Evolutionary conservation across 305 asterid genomes (phyloP).

Genomic region (Fraxinus floribunda): DNA sequence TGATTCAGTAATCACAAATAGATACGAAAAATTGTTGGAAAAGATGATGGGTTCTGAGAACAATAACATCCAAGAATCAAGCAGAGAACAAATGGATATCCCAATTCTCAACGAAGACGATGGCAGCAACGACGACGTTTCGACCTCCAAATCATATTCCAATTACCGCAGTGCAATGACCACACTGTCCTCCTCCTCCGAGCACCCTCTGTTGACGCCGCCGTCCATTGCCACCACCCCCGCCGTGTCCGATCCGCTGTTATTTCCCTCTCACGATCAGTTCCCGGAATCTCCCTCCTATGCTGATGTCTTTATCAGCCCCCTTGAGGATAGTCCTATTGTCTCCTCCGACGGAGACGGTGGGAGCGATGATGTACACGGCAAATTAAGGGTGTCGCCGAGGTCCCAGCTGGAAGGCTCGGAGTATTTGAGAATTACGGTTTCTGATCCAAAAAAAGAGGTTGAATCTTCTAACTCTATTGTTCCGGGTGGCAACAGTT

Average conservation of each 20-base stretch:
- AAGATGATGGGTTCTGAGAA: not conserved
- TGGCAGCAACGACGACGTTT: conserved; percentile 37
- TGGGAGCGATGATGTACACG: conserved; percentile 26
- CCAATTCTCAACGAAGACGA: conserved; percentile 33
- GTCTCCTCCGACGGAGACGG: conserved; percentile 39
- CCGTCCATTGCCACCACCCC: conserved; percentile 38
- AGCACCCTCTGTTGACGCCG: conserved; percentile 45
- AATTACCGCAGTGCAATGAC: conserved; percentile 71
- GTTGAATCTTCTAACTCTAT: conserved; percentile 65
- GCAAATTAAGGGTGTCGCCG: conserved; percentile 29
- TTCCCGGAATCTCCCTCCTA: conserved; percentile 49
- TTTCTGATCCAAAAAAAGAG: conserved; percentile 85
- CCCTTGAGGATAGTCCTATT: conserved; percentile 32
- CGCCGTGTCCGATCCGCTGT: conserved; percentile 61
- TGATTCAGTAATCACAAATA: not conserved
- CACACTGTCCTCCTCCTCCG: conserved; percentile 35
- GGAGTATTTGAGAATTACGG: conserved; percentile 62
- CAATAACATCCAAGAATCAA: not conserved
- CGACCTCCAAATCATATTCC: conserved; percentile 58
- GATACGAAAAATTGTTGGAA: not conserved
- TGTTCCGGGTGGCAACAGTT: conserved; percentile 77
- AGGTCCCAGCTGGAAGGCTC: conserved; percentile 41
- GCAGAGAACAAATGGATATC: conserved; percentile 56
- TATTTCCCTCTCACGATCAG: conserved; percentile 36
- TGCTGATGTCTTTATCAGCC: conserved; percentile 45